Evolutionary conservation across 176 grass and related monocot genomes (phyloP), one percentile per base, ranked within the genome.

Genomic region (Eremochloa ophiuroides): DNA sequence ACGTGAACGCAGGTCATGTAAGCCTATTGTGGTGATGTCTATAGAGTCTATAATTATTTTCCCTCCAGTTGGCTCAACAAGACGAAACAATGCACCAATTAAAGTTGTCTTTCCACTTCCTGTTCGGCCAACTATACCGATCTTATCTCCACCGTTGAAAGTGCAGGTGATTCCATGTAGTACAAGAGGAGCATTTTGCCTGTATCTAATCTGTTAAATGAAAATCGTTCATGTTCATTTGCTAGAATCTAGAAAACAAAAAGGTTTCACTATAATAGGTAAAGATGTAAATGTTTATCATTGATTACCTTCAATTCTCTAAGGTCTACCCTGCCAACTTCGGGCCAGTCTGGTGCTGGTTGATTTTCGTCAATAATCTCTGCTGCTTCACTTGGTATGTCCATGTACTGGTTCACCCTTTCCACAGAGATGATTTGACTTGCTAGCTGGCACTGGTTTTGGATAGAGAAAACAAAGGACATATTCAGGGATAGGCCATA

Each of bases 51-150:
- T 90, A 20, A 82, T 77, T 78, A 99, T 95, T 77, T 82, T 86
- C 34, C 96, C 96, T 87, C 82, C 91, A 86, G 84, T 47, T 44
- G 96, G 96, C 58, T 99, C 96, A 71, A 99, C 93, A n/a, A 99
- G 91, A 65, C 96, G 92, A 80, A 99, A 99, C 41, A 95, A 60
- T 33, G 91, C 93, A 63, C 93, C 79, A 46, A 99, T 93, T 82
- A 99, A 81, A 83, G 93, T 99, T 78, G 96, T 95, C 73, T 99
- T 95, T 47, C 96, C 93, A 82, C 93, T 98, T 69, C 96, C 96
- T 39, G 92, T 98, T 8, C 95, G 88, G 9, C 95, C 95, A 62
- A 98, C 95, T 67, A 98, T 94, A 34, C 93, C 93, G 59, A 98
- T 95, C 72, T 95, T 99, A 67, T 86, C 42, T 26, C 96, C 89